A percentile compares a stretch with the other conserved stretches of the same genome.
Evolutionary conservation across 495 filamentous ascomycete genomes (phyloP).

Genomic region (Niebla homalea): DNA sequence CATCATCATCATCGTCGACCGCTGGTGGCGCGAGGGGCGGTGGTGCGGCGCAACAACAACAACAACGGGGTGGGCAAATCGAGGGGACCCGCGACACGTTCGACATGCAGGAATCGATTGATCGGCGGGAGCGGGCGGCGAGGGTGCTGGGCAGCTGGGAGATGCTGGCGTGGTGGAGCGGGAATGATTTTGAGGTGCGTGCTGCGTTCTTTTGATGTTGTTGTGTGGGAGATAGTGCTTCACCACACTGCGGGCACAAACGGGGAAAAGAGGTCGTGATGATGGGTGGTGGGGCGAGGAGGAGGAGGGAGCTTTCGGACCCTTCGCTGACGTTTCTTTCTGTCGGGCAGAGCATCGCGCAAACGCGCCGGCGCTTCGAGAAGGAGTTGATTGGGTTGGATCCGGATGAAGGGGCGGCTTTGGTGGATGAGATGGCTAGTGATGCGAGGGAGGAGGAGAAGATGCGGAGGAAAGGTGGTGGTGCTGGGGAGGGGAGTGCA

Average conservation of each 20-base stretch:
- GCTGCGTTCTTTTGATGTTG: no score
- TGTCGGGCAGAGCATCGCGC: constrained; percentile 19
- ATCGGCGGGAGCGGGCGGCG: constrained; percentile 2
- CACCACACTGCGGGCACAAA: no score
- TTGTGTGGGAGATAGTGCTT: no score
- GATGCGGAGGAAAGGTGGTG: constrained; percentile 1
- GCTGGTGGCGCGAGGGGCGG: no score
- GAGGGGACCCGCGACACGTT: neutral
- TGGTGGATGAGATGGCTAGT: constrained; percentile 8
- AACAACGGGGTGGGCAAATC: neutral
- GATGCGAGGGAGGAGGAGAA: constrained; percentile 7
- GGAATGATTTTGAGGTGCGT: constrained; percentile 8
- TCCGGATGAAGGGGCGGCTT: constrained; percentile 9
- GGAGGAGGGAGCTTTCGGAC: neutral
- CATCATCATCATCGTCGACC: neutral
- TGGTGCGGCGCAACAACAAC: no score
- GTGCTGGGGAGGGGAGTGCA: constrained; percentile 1
- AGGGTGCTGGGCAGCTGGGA: constrained; percentile 12
- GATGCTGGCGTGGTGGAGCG: constrained; percentile 1
- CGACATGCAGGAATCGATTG: constrained; percentile 3
- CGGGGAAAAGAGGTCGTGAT: neutral
- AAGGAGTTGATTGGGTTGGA: constrained; percentile 9
- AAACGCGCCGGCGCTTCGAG: constrained; percentile 22
- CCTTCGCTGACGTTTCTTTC: neutral
- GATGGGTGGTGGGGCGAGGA: neutral